phyloP scores from a whole-genome alignment of 2,329 filamentous ascomycete genomes.

The Talaromyces albobiverticillius region DNA sequence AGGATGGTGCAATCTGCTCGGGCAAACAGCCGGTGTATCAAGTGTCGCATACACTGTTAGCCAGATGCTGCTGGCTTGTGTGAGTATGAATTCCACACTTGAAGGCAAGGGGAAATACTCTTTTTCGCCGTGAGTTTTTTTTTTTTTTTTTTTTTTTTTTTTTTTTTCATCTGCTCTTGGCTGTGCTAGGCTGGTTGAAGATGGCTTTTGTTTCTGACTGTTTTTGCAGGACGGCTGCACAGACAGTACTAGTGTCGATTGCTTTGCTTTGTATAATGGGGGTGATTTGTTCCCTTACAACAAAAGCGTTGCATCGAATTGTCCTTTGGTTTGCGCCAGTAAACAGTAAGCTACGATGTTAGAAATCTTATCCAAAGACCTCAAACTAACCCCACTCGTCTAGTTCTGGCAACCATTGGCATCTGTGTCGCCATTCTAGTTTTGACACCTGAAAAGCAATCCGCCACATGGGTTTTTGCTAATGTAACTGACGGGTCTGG shows the following conservation, averaged over 20 bases:
- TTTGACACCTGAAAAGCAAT: slow-evolving; percentile 58
- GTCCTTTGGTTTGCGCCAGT: slow-evolving; percentile 66
- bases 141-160: too few relatives aligned
- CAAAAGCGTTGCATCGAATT: slow-evolving; percentile 57
- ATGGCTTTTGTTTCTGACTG: slow-evolving; percentile 1
- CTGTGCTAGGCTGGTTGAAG: slow-evolving; percentile 9
- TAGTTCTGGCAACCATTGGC: slow-evolving; percentile 57
- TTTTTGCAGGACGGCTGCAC: slow-evolving; percentile 49
- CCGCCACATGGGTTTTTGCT: slow-evolving; percentile 59
- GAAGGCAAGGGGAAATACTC: slow-evolving; percentile 47
- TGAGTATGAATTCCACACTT: slow-evolving; percentile 59
- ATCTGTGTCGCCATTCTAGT: slow-evolving; percentile 60
- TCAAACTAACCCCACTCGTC: background rate
- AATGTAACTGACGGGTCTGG: slow-evolving; percentile 61
- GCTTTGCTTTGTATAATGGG: slow-evolving; percentile 55
- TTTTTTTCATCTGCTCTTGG: slow-evolving; percentile 9
- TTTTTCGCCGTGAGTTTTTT: slow-evolving; percentile 54
- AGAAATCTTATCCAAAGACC: background rate
- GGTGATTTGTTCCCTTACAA: slow-evolving; percentile 61
- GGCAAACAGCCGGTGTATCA: slow-evolving; percentile 62
- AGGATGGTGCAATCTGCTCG: slow-evolving; percentile 66
- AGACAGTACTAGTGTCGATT: slow-evolving; percentile 59
- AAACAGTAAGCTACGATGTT: slow-evolving; percentile 47
- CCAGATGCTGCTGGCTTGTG: slow-evolving; percentile 62
- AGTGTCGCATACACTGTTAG: slow-evolving; percentile 62